Evolutionary conservation across 164 flowering plant genomes (phyloP).

Genomic region (Protea cynaroides): DNA sequence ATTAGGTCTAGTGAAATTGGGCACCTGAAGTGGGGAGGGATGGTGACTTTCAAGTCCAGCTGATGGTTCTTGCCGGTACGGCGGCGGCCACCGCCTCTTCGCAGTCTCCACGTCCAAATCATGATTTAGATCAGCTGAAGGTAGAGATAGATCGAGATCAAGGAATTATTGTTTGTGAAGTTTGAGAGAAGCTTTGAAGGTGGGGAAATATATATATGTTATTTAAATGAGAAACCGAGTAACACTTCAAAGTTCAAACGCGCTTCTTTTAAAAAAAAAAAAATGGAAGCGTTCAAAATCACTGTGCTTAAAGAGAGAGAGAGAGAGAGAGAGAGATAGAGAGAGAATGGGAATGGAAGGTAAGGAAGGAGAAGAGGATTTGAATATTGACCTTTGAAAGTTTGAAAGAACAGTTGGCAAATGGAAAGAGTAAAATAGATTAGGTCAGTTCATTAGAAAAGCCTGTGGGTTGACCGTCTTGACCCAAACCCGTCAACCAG

Average conservation of each 20-base stretch:
- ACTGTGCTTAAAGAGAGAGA: neutral
- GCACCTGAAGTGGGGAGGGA: conserved; percentile 65
- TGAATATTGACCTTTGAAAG: conserved; percentile 42
- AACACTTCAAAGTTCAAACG: neutral
- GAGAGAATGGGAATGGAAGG: neutral
- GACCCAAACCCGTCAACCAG: too few relatives aligned
- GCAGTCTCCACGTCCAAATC: conserved; percentile 46
- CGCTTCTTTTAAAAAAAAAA: neutral
- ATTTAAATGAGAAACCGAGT: too few relatives aligned
- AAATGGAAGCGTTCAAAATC: conserved; percentile 15
- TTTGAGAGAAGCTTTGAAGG: neutral
- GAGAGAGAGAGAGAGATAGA: conserved; percentile 1
- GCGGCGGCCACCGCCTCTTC: conserved; percentile 31
- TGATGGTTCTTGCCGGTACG: conserved; percentile 17
- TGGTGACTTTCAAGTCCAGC: conserved; percentile 25
- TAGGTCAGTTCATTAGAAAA: too few relatives aligned
- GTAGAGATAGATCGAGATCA: neutral
- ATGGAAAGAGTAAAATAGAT: too few relatives aligned
- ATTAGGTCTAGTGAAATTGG: conserved; percentile 83
- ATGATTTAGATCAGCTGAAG: conserved; percentile 17
- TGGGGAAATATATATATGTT: too few relatives aligned
- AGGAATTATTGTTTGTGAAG: neutral
- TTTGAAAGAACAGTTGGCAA: conserved; percentile 2
- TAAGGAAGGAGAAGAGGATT: neutral
- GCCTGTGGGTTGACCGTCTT: too few relatives aligned